phyloP scores from a whole-genome alignment of 164 flowering plant genomes.

The Vitis rotundifolia region DNA sequence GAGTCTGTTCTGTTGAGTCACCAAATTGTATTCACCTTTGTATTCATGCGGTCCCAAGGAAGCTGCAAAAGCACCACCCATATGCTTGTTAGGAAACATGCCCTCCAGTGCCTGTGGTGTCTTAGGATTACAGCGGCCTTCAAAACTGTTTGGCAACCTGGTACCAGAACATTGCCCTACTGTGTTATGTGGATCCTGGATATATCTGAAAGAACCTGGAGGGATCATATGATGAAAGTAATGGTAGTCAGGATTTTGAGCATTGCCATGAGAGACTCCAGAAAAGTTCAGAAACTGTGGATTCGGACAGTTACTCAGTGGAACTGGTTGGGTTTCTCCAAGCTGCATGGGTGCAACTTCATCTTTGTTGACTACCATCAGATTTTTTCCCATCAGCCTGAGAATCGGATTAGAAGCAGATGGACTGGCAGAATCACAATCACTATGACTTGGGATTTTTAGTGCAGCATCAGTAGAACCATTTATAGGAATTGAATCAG shows the following conservation, averaged over 20 bases:
- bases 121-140: slow-evolving; percentile 14
- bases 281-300: slow-evolving; percentile 18
- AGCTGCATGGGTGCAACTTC: slow-evolving; percentile 40
- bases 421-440: slow-evolving; percentile 41
- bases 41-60: slow-evolving; percentile 18
- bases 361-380: slow-evolving; percentile 74
- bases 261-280: slow-evolving; percentile 21
- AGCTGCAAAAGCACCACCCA: slow-evolving; percentile 15
- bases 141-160: slow-evolving; percentile 20
- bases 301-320: slow-evolving; percentile 16
- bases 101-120: slow-evolving; percentile 16
- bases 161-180: slow-evolving; percentile 22
- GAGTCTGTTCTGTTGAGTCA: slow-evolving; percentile 10
- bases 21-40: slow-evolving; percentile 14
- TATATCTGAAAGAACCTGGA: slow-evolving; percentile 26
- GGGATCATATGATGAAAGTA: slow-evolving; percentile 16
- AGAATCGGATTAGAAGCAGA: slow-evolving; percentile 62
- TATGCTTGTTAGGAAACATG: slow-evolving; percentile 18
- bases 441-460: slow-evolving; percentile 26
- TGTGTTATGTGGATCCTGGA: slow-evolving; percentile 18
- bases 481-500: slow-evolving; percentile 18
- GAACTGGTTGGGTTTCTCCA: slow-evolving; percentile 12
- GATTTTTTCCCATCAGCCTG: slow-evolving; percentile 90
- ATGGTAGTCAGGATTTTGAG: slow-evolving; percentile 19
- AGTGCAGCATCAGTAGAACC: slow-evolving; percentile 22